These are phyloP conservation scores for Eucalyptus regnans DNA, from an alignment of 345 rosid species.

Conservation along the genomic window DNA sequence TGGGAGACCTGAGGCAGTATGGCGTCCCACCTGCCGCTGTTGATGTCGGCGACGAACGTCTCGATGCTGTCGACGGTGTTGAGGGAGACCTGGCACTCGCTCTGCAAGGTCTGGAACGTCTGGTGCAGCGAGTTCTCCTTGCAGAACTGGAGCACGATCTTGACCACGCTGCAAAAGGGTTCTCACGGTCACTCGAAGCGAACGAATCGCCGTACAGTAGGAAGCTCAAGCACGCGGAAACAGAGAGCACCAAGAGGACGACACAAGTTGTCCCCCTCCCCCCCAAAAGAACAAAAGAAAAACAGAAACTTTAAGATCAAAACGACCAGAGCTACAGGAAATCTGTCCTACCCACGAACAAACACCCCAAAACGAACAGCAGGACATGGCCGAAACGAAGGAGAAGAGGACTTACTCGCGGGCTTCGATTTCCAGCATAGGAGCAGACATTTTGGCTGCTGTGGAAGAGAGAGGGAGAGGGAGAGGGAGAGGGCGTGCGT, in stretches of 20 bases:
- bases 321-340: not conserved
- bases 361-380: not conserved
- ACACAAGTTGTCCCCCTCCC: not conserved
- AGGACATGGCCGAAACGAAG: not conserved
- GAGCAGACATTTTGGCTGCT: conserved; percentile 27
- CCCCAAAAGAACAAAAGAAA: not conserved
- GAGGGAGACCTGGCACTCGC: conserved; percentile 89
- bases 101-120: conserved; percentile 88
- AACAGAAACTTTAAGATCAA: not conserved
- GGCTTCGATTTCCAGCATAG: conserved; percentile 85
- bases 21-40: conserved; percentile 89
- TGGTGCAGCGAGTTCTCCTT: conserved; percentile 92
- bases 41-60: conserved; percentile 82
- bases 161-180: conserved; percentile 56
- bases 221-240: not conserved
- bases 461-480: not conserved
- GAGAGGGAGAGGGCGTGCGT: not conserved
- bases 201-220: not conserved
- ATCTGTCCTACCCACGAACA: not conserved
- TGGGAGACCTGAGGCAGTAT: conserved; percentile 93
- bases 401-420: conserved; percentile 53
- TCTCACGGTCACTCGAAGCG: not conserved
- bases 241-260: not conserved
- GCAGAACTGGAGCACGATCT: conserved; percentile 97
- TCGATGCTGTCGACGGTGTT: conserved; percentile 93